A percentile compares a stretch with the other conserved stretches of the same genome.
phyloP scores from a whole-genome alignment of 257 asterid genomes.

The Salvia splendens region DNA sequence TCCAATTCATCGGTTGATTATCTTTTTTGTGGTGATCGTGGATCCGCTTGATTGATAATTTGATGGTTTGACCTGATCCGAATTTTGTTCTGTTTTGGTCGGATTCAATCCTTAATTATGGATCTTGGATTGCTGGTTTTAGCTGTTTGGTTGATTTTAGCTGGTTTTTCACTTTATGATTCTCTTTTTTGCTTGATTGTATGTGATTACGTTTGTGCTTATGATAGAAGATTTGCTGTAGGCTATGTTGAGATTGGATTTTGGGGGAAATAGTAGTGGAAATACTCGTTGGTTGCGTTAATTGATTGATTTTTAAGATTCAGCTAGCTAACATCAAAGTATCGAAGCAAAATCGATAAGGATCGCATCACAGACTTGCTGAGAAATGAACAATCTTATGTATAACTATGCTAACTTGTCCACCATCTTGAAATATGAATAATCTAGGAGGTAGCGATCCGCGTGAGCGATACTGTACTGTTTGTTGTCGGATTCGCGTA shows the following conservation, averaged over 20 bases:
- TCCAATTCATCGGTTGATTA: neutral
- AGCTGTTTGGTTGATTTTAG: conserved; percentile 13
- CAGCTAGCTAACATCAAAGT: neutral
- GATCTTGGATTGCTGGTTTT: conserved; percentile 21
- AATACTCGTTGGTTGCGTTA: neutral
- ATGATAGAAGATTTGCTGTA: conserved; percentile 1
- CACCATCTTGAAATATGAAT: conserved; percentile 4
- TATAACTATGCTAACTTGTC: neutral
- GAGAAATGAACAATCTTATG: neutral
- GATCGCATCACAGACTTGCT: neutral
- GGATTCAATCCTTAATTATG: neutral
- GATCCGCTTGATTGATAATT: conserved; percentile 20
- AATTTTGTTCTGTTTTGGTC: too few species aligned
- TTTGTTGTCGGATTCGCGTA: neutral
- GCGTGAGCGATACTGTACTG: neutral
- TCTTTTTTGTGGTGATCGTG: neutral
- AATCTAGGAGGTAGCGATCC: neutral
- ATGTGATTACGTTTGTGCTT: conserved; percentile 5
- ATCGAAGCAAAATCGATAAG: neutral
- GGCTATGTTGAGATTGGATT: neutral
- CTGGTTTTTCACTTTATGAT: neutral
- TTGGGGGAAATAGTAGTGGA: neutral
- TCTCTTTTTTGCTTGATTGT: neutral
- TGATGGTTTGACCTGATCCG: conserved; percentile 3
- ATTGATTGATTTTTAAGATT: neutral